phyloP scores from a whole-genome alignment of 2,329 filamentous ascomycete genomes.

The Arthrobotrys entomopaga region DNA sequence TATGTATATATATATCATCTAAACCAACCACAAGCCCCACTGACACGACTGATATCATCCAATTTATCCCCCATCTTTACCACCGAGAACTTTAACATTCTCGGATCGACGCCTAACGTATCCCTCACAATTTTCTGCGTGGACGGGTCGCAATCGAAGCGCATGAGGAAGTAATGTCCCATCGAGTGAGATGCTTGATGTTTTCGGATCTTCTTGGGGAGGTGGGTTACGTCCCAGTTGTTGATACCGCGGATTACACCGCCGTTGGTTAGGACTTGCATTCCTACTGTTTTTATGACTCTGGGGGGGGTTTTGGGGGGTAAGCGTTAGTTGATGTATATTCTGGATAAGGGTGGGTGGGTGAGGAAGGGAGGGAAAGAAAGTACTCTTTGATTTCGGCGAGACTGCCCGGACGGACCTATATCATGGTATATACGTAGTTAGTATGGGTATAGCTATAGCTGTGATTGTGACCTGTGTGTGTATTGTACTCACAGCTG shows the following conservation, averaged over 20 bases:
- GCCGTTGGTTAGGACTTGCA: constrained; percentile 80
- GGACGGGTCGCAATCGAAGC: constrained; percentile 81
- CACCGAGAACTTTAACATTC: constrained; percentile 86
- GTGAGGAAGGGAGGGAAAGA: constrained; percentile 7
- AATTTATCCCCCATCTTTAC: constrained; percentile 82
- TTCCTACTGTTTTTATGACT: constrained; percentile 86
- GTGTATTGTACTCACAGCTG: constrained; percentile 74
- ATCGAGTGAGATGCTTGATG: constrained; percentile 84
- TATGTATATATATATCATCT: constrained; percentile 20
- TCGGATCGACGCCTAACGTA: constrained; percentile 83
- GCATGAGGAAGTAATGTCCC: constrained; percentile 98
- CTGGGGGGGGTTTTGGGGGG: constrained; percentile 65
- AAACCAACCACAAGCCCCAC: constrained; percentile 68
- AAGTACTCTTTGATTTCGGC: constrained; percentile 91
- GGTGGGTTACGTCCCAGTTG: constrained; percentile 93
- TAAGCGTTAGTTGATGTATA: constrained; percentile 2
- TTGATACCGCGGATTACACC: constrained; percentile 91
- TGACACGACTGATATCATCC: constrained; percentile 70
- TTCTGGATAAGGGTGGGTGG: constrained; percentile 20
- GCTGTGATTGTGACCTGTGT: constrained; percentile 7
- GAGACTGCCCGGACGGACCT: constrained; percentile 93
- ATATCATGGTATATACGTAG: constrained; percentile 36
- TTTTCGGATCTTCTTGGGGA: constrained; percentile 80
- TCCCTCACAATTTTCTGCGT: constrained; percentile 79
- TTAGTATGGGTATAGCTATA: neutral